Evolutionary conservation across 768 basidiomycete species (phyloP), one percentile per base, ranked within the genome.

Genomic region (Tylopilus balloui): DNA sequence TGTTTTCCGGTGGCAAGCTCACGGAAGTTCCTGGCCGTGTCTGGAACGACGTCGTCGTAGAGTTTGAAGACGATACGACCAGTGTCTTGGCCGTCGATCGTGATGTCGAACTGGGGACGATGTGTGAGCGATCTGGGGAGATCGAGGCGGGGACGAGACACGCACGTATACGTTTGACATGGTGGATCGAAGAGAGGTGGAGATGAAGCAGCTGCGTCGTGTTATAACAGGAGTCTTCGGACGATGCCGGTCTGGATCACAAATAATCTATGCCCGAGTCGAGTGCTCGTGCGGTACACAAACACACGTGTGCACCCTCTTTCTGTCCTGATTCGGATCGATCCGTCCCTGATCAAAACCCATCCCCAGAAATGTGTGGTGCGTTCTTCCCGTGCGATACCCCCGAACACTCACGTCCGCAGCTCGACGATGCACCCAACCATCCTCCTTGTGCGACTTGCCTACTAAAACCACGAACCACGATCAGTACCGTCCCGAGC

Each of bases 51-150:
- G 5, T 81, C 75, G 72, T 94, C 91, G 67, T 73, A 93, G 23
- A 98, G 81, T 74, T 84, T 84, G 83, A 97, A 93, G 49, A 79
- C 73, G 65, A 96, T 80, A 40, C 81, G 79, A 7, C 83, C 84
- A 1, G 67, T 40, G 0, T 64, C 46, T 36, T 65, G 6, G 49
- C 45, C 57, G 64, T 66, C 62, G 63, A 86, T 76, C 19, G 65
- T 42, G 64, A 89, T 78, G 56, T 88, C 83, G 60, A 90, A 90
- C 87, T 88, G 12, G 24, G 15, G 1, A 4, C 0, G 25, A 31
- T 54, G n/a, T 48, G 39, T 13, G 7, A n/a, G 19, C n/a, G 38
- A 55, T 56, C 54, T 7, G 23, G 4, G 6, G 17, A 6, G 32
- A 41, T 56, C 44, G 27, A 3, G 17, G n/a, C 14, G 13, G 1